phyloP scores from a whole-genome alignment of 257 asterid genomes.

The Solanum chiquidenum region DNA sequence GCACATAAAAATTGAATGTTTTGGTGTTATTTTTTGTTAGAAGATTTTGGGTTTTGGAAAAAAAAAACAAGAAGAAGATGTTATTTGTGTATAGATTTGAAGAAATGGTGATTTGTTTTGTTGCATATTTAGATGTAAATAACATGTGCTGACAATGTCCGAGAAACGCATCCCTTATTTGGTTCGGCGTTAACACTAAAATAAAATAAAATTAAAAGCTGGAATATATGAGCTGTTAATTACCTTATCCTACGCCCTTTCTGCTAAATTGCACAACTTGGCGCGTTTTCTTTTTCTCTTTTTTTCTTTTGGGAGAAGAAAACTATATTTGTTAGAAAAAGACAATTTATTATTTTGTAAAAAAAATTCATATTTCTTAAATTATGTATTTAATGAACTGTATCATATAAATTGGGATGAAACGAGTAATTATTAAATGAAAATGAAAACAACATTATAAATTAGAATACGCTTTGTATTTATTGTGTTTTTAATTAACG shows the following conservation, averaged over 20 bases:
- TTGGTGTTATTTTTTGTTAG: not conserved
- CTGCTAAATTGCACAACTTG: constrained; percentile 1
- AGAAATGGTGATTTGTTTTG: constrained; percentile 4
- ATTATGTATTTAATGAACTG: too few species aligned
- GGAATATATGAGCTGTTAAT: constrained; percentile 22
- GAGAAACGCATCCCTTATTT: not conserved
- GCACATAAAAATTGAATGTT: not conserved
- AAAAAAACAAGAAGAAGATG: not conserved
- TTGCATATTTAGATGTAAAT: constrained; percentile 7
- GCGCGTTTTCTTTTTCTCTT: not conserved
- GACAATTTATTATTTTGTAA: not conserved
- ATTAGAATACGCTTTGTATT: not conserved
- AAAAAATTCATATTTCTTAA: too few species aligned
- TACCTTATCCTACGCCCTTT: constrained; percentile 1
- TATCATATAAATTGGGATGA: too few species aligned
- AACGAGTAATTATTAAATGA: not conserved
- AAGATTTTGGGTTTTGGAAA: not conserved
- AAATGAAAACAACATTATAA: not conserved
- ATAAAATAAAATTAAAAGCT: constrained; percentile 1
- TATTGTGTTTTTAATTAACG: not conserved
- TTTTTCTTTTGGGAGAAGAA: not conserved
- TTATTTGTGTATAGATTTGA: constrained; percentile 8
- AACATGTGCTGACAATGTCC: constrained; percentile 18
- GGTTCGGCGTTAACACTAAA: constrained; percentile 1
- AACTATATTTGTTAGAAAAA: not conserved